Conservation (phyloP, 176 grass and related monocot species). For the Musa acuminata region DNA sequence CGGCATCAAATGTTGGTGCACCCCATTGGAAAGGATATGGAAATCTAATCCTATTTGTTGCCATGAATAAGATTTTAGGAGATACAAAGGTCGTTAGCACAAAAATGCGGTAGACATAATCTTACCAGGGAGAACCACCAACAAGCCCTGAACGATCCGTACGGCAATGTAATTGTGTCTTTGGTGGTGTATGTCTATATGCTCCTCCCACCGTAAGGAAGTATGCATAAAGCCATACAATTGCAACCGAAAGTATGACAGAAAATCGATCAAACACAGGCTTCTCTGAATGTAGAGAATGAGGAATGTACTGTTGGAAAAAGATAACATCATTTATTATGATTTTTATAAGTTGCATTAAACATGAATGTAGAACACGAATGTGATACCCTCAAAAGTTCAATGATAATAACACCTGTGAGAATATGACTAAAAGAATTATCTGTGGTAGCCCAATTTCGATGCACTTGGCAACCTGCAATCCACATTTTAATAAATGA, state of each 20-base stretch:
- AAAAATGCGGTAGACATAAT: neutral
- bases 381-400: neutral
- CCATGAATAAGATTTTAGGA: neutral
- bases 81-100: neutral
- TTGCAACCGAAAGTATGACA: slow-evolving; percentile 82
- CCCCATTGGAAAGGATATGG: slow-evolving; percentile 20
- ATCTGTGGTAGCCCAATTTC: slow-evolving; percentile 95
- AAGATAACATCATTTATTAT: neutral
- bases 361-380: neutral
- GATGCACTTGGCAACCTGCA: slow-evolving; percentile 90
- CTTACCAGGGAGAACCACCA: slow-evolving; percentile 77
- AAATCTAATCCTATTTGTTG: slow-evolving; percentile 12
- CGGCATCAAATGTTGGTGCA: slow-evolving; percentile 13
- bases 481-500: slow-evolving; percentile 23
- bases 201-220: slow-evolving; percentile 93
- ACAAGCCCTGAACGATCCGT: slow-evolving; percentile 87
- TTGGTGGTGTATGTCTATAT: slow-evolving; percentile 72
- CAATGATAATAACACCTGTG: slow-evolving; percentile 47
- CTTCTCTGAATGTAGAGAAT: slow-evolving; percentile 42
- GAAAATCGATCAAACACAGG: slow-evolving; percentile 76
- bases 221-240: slow-evolving; percentile 97
- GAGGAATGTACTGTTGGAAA: slow-evolving; percentile 67
- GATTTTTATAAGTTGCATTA: neutral
- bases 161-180: slow-evolving; percentile 93
- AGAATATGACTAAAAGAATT: slow-evolving; percentile 69